Evolutionary conservation across 1,139 yeast genomes (phyloP), one percentile per base, ranked within the genome.

Genomic region (Debaryomyces fabryi): DNA sequence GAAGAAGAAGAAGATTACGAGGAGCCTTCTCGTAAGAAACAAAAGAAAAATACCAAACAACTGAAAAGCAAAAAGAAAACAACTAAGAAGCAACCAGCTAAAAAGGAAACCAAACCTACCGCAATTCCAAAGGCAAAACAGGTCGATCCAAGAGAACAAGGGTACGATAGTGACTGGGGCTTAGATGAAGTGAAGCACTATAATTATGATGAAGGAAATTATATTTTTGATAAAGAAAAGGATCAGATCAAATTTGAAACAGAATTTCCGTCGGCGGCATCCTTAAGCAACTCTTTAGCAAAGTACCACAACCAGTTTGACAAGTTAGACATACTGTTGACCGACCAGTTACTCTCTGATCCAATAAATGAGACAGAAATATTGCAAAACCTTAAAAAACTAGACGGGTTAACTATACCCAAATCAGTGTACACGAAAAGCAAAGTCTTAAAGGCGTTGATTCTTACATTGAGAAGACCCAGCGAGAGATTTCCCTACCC

Each of bases 151-250:
- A 42, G 43, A 20, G 63, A 61, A 37, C 62, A 59, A 25, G 72
- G 64, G 15, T 65, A 64, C 44, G 80, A 75, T 55, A 62, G 72
- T 4, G 80, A 75, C 56, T 75, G 80, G 80, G 79, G 79, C 1
- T 49, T 74, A 18, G 76, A 71, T 8, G 77, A 71, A 20, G 52
- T 58, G 32, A 49, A 60, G 13, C 55, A 54, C 6, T 59, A 53
- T 39, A 63, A 65, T 21, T 54, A 49, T 38, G 59, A 63, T 10
- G 50, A 54, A 24, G 78, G 77, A 0, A 65, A 73, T 53, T 73
- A 66, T 50, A 64, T 75, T 3, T 75, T 65, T 51, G 76, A 72
- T 7, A 59, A 67, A 25, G 63, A 60, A 43, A 48, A 59, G 12
- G 68, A 71, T 32, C 78, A 74, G 54, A 50, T 47, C 2, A 46